Conservation (phyloP, 225 moss, liverwort and hornwort species). For the Pleurozium schreberi region DNA sequence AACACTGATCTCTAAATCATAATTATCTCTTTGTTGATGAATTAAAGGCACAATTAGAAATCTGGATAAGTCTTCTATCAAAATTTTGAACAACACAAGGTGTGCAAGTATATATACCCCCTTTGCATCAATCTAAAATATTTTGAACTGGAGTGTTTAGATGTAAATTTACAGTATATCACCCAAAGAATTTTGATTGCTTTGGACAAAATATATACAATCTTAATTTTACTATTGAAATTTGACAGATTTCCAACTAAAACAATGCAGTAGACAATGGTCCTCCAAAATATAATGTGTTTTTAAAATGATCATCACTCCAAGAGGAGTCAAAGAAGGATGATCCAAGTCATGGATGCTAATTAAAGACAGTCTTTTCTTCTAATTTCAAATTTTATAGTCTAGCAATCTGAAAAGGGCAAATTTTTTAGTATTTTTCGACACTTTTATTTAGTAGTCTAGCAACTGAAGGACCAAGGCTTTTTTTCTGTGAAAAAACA, state of each 20-base stretch:
- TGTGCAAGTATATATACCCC: fast-evolving
- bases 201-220: background rate
- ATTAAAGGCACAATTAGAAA: background rate
- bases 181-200: background rate
- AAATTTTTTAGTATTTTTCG: too few relatives aligned
- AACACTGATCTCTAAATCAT: too few relatives aligned
- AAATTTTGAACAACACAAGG: background rate
- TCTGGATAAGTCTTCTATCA: background rate
- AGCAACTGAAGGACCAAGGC: too few relatives aligned
- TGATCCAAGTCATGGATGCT: background rate
- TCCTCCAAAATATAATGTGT: background rate
- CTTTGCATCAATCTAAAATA: background rate
- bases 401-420: fast-evolving
- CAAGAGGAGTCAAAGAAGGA: background rate
- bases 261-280: background rate
- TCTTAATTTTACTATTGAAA: background rate
- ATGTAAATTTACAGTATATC: too few relatives aligned
- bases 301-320: fast-evolving
- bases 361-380: background rate
- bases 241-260: background rate
- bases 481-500: too few relatives aligned
- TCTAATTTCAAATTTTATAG: background rate
- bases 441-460: too few relatives aligned
- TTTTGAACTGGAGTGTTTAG: background rate
- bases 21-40: too few relatives aligned